Percentiles rank a stretch among this genome's conserved stretches.
These are phyloP conservation scores for Lachnum nothofagi DNA, from an alignment of 2,329 filamentous ascomycete species.

Conservation along the genomic window DNA sequence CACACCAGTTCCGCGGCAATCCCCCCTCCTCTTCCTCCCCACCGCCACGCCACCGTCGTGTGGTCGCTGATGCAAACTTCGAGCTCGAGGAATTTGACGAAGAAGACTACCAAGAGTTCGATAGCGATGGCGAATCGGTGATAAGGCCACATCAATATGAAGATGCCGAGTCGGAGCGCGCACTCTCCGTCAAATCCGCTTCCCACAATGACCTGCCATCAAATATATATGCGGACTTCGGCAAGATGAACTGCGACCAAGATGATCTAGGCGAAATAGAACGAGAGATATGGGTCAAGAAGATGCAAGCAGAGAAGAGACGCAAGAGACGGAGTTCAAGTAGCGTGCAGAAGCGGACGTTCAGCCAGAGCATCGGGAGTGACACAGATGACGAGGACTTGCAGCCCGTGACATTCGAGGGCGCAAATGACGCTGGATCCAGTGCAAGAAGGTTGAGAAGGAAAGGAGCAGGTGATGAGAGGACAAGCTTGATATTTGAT, in stretches of 20 bases:
- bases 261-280: conserved; percentile 16
- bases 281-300: conserved; percentile 25
- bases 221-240: conserved; percentile 16
- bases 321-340: conserved; percentile 28
- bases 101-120: conserved; percentile 27
- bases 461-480: conserved; percentile 26
- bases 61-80: conserved; percentile 27
- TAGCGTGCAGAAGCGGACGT: conserved; percentile 30
- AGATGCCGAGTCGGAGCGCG: conserved; percentile 30
- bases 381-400: conserved; percentile 35
- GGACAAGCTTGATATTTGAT: conserved; percentile 32
- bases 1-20: conserved; percentile 12
- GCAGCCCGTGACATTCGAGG: conserved; percentile 26
- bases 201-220: conserved; percentile 22
- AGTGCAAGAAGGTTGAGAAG: conserved; percentile 32
- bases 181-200: conserved; percentile 17
- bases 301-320: conserved; percentile 23
- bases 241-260: conserved; percentile 22
- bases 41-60: conserved; percentile 5
- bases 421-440: conserved; percentile 29
- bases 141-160: conserved; percentile 32
- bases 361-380: conserved; percentile 32
- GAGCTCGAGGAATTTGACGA: conserved; percentile 30
- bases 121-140: conserved; percentile 26
- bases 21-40: conserved; percentile 13